phyloP scores from a whole-genome alignment of 2,329 filamentous ascomycete genomes.

The Talaromyces sp. region DNA sequence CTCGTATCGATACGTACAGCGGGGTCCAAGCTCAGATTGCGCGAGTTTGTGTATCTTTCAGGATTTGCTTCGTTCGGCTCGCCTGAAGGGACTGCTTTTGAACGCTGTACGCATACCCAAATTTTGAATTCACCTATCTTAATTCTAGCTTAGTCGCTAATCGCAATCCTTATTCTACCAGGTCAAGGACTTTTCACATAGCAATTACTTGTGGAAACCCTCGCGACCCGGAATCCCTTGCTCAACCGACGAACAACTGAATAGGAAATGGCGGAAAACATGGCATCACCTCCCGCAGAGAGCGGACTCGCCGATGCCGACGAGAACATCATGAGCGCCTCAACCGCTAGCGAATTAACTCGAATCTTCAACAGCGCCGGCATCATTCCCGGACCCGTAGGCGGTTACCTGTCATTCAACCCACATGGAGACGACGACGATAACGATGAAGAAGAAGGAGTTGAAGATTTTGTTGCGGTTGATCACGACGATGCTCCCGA shows the following conservation, averaged over 20 bases:
- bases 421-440: conserved; percentile 30
- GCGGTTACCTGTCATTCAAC: conserved; percentile 20
- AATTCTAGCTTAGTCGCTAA: neutral
- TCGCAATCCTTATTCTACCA: neutral
- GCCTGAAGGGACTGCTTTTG: neutral
- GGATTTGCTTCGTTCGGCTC: neutral
- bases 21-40: conserved; percentile 4
- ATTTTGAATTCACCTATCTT: neutral
- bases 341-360: conserved; percentile 20
- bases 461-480: conserved; percentile 43
- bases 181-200: neutral
- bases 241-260: neutral
- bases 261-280: conserved; percentile 17
- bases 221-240: neutral
- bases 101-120: neutral
- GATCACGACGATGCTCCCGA: conserved; percentile 44
- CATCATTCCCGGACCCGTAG: conserved; percentile 15
- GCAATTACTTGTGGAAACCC: neutral
- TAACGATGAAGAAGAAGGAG: conserved; percentile 30
- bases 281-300: conserved; percentile 17
- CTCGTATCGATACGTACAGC: conserved; percentile 5
- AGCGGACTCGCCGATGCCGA: conserved; percentile 15
- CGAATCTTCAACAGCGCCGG: conserved; percentile 21
- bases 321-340: conserved; percentile 13
- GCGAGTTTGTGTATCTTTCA: conserved; percentile 11